These are phyloP conservation scores for Pseudomassariella vexata DNA, from an alignment of 2,329 filamentous ascomycete species.

Conservation along the genomic window DNA sequence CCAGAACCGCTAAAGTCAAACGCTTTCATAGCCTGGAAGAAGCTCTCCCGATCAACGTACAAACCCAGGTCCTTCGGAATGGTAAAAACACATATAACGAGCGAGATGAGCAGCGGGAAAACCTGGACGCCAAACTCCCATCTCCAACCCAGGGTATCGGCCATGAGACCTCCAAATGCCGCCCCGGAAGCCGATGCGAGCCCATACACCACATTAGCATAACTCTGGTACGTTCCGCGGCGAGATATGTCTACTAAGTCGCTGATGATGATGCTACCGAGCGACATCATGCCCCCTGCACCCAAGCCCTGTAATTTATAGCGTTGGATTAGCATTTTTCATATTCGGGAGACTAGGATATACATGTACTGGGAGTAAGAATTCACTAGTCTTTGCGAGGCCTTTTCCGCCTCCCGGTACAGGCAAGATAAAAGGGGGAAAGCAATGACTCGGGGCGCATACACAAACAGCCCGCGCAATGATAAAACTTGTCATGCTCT, in stretches of 20 bases:
- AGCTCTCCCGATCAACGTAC: conserved; percentile 35
- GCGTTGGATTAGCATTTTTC: too few relatives aligned
- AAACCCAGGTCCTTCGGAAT: conserved; percentile 50
- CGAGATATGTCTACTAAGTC: conserved; percentile 64
- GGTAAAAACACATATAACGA: conserved; percentile 36
- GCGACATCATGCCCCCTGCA: conserved; percentile 63
- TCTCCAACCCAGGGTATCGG: conserved; percentile 66
- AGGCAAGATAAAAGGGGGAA: too few relatives aligned
- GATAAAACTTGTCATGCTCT: conserved; percentile 64
- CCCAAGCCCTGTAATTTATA: too few relatives aligned
- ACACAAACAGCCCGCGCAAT: conserved; percentile 64
- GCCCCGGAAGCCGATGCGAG: conserved; percentile 55
- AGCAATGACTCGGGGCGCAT: too few relatives aligned
- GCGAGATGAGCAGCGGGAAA: conserved; percentile 40
- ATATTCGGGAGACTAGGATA: too few relatives aligned
- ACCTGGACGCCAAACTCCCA: conserved; percentile 65
- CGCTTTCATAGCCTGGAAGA: conserved; percentile 42
- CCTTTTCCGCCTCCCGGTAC: too few relatives aligned
- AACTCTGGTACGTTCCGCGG: conserved; percentile 67
- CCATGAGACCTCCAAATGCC: conserved; percentile 63
- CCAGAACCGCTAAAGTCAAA: conserved; percentile 54
- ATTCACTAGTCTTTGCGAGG: too few relatives aligned
- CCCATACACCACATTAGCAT: conserved; percentile 62
- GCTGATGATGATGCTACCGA: conserved; percentile 66
- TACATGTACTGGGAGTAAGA: too few relatives aligned